Conservation (phyloP, 2,329 filamentous ascomycete species). For the Botrytis sinoallii region DNA sequence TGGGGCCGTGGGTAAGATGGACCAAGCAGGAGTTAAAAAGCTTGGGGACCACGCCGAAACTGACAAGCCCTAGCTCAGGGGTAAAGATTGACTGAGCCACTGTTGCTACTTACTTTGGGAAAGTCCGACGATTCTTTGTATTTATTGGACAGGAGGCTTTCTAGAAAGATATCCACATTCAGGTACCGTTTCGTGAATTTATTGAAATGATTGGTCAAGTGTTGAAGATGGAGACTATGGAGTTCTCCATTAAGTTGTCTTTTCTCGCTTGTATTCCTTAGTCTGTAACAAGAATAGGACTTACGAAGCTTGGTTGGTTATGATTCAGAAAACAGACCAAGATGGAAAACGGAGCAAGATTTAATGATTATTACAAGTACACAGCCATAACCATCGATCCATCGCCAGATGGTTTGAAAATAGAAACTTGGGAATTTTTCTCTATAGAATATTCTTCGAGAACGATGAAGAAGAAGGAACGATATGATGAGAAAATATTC, state of each 20-base stretch:
- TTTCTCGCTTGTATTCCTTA: conserved; percentile 7
- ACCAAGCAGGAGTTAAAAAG: neutral
- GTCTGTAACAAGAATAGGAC: conserved; percentile 15
- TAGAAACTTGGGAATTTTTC: neutral
- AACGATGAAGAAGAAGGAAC: neutral
- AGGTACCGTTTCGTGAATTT: conserved; percentile 9
- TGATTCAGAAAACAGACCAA: neutral
- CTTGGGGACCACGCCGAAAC: conserved; percentile 8
- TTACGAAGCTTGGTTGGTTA: conserved; percentile 8
- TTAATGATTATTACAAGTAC: neutral
- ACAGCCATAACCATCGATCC: neutral
- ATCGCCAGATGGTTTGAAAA: neutral
- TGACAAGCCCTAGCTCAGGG: conserved; percentile 6
- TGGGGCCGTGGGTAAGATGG: neutral
- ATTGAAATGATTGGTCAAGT: neutral
- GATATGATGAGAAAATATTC: neutral
- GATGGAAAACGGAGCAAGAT: neutral
- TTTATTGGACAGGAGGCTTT: conserved; percentile 1
- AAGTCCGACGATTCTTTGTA: neutral
- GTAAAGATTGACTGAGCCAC: conserved; percentile 15
- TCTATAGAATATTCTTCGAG: neutral
- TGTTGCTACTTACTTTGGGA: neutral
- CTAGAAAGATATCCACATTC: neutral
- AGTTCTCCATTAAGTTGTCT: conserved; percentile 6
- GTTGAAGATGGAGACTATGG: neutral